Conservation (phyloP, 805 yeast species). For the Naumovozyma castellii region DNA sequence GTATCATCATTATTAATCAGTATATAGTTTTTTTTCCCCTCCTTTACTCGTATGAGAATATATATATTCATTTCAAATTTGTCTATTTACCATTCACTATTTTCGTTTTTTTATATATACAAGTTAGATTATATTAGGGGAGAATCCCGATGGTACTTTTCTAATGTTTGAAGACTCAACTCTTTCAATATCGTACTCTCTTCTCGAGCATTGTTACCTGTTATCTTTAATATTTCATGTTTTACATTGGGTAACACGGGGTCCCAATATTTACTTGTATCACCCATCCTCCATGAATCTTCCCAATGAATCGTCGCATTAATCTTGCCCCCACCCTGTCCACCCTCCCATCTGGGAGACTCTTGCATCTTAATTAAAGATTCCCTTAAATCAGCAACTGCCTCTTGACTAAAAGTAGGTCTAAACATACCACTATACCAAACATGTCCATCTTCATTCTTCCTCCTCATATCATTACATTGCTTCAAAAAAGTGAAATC, state of each 20-base stretch:
- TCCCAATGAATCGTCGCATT: constrained; percentile 66
- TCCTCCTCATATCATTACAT: constrained; percentile 60
- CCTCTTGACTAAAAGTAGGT: constrained; percentile 84
- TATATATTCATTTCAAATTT: not conserved
- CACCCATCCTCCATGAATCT: constrained; percentile 79
- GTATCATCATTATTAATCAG: not conserved
- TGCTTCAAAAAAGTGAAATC: constrained; percentile 50
- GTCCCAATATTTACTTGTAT: constrained; percentile 56
- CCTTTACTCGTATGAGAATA: not conserved
- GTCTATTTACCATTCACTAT: not conserved
- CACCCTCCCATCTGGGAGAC: not conserved
- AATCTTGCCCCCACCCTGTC: constrained; percentile 37
- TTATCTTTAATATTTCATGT: constrained; percentile 51
- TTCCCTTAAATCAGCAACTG: constrained; percentile 66
- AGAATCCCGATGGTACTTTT: not conserved
- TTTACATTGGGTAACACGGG: constrained; percentile 36
- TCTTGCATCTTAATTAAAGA: constrained; percentile 15
- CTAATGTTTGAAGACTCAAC: constrained; percentile 30
- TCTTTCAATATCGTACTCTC: constrained; percentile 58
- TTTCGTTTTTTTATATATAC: too few relatives aligned
- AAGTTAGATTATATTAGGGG: too few relatives aligned
- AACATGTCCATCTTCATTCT: constrained; percentile 65
- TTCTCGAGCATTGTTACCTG: constrained; percentile 48
- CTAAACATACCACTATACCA: constrained; percentile 86
- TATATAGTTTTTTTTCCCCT: not conserved